Evolutionary conservation across 139 green algal species (phyloP).

Genomic region (Tetraselmis striata): DNA sequence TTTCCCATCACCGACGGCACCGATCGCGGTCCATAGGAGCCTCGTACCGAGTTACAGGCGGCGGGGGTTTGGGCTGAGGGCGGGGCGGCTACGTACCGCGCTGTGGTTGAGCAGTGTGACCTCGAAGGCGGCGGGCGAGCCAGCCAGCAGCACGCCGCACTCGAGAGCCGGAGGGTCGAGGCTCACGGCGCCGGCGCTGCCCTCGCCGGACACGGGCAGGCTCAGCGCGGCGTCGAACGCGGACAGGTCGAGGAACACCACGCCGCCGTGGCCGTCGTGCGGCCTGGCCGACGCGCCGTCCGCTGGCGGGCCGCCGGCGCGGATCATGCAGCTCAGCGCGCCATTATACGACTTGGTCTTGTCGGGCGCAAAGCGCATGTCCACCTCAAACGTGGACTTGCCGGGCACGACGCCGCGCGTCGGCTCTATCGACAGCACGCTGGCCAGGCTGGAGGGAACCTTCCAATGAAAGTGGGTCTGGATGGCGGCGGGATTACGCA

Average conservation of each 20-base stretch:
- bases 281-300: background rate
- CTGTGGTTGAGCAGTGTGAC: conserved; percentile 56
- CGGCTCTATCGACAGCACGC: conserved; percentile 31
- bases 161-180: conserved; percentile 41
- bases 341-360: conserved; percentile 27
- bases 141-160: conserved; percentile 44
- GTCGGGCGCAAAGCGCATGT: conserved; percentile 41
- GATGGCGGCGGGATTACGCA: conserved; percentile 52
- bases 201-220: conserved; percentile 50
- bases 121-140: conserved; percentile 26
- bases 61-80: too few species aligned
- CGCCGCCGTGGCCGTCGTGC: background rate
- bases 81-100: too few species aligned
- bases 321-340: conserved; percentile 1
- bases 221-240: background rate
- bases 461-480: conserved; percentile 39
- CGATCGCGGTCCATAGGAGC: too few species aligned
- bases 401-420: conserved; percentile 41
- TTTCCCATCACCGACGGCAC: too few species aligned
- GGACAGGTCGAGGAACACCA: background rate
- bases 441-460: conserved; percentile 31
- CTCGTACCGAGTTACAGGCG: too few species aligned
- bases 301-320: background rate
- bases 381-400: conserved; percentile 38
- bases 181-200: conserved; percentile 42